These are phyloP conservation scores for Rostrohypoxylon terebratum DNA, from an alignment of 495 filamentous ascomycete species.

Conservation along the genomic window DNA sequence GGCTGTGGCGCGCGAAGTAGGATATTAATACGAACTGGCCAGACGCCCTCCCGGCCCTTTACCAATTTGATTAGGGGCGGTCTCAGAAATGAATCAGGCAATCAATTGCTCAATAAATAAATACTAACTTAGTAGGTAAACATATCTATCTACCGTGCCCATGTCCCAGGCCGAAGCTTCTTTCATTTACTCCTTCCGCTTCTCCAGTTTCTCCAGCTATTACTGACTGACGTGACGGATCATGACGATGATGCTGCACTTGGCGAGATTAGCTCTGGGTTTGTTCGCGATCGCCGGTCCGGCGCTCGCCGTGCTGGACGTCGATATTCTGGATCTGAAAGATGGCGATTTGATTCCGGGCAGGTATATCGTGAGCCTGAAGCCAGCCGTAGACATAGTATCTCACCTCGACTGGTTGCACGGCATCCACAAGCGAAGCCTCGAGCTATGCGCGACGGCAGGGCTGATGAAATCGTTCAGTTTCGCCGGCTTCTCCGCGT, in stretches of 20 bases:
- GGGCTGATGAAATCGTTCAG: slow-evolving; percentile 53
- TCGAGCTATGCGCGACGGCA: slow-evolving; percentile 34
- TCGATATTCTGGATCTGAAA: slow-evolving; percentile 21
- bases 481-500: slow-evolving; percentile 55
- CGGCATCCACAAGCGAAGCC: slow-evolving; percentile 30
- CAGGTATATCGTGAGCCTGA: slow-evolving; percentile 68
- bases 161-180: background rate
- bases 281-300: slow-evolving; percentile 24
- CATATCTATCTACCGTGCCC: background rate
- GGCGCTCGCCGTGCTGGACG: slow-evolving; percentile 14
- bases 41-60: background rate
- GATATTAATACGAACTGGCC: slow-evolving; percentile 34
- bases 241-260: slow-evolving; percentile 21
- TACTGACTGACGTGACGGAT: slow-evolving; percentile 16
- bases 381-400: slow-evolving; percentile 44
- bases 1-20: background rate
- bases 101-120: background rate
- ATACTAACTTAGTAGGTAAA: too few species aligned
- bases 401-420: slow-evolving; percentile 41
- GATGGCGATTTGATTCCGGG: slow-evolving; percentile 53
- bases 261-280: slow-evolving; percentile 13
- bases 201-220: slow-evolving; percentile 1
- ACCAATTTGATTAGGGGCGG: slow-evolving; percentile 17
- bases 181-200: background rate
- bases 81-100: background rate